These are phyloP conservation scores for Nadsonia fulvescens DNA, from an alignment of 805 yeast genomes.

Conservation along the genomic window DNA sequence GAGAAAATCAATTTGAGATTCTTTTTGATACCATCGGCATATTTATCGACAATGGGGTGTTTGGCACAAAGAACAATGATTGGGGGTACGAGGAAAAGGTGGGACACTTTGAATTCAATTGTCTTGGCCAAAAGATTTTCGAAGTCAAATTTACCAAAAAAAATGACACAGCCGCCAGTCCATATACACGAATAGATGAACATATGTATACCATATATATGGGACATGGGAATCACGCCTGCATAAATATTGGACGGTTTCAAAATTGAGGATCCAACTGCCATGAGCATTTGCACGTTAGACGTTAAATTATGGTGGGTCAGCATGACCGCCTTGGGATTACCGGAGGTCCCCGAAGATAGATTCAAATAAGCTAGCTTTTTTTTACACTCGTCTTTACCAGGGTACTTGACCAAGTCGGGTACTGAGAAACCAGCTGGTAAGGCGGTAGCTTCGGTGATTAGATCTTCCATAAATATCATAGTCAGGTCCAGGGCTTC, in stretches of 20 bases:
- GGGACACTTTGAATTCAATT: slow-evolving; percentile 18
- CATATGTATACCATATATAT: slow-evolving; percentile 14
- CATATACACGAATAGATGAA: slow-evolving; percentile 13
- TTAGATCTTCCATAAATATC: too few species aligned
- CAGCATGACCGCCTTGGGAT: slow-evolving; percentile 63
- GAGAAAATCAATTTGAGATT: slow-evolving; percentile 23
- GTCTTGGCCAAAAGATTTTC: slow-evolving; percentile 15
- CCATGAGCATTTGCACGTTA: slow-evolving; percentile 23
- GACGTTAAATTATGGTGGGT: slow-evolving; percentile 36
- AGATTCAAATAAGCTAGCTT: slow-evolving; percentile 17
- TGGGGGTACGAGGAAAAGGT: slow-evolving; percentile 25
- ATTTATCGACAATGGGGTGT: slow-evolving; percentile 25
- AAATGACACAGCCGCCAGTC: slow-evolving; percentile 11
- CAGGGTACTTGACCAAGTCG: too few species aligned
- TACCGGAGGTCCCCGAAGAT: slow-evolving; percentile 28
- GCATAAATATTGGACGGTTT: slow-evolving; percentile 19
- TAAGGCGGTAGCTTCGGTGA: too few species aligned
- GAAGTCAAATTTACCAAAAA: slow-evolving; percentile 20
- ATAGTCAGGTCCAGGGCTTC: too few species aligned
- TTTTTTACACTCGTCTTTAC: too few species aligned
- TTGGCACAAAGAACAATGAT: slow-evolving; percentile 28
- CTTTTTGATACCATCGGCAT: slow-evolving; percentile 23
- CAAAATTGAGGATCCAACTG: too few species aligned
- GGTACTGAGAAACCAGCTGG: too few species aligned
- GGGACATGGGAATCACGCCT: slow-evolving; percentile 18